Base-by-base conservation (phyloP, 2,329 filamentous ascomycete species). In the Penicillium sp. region DNA sequence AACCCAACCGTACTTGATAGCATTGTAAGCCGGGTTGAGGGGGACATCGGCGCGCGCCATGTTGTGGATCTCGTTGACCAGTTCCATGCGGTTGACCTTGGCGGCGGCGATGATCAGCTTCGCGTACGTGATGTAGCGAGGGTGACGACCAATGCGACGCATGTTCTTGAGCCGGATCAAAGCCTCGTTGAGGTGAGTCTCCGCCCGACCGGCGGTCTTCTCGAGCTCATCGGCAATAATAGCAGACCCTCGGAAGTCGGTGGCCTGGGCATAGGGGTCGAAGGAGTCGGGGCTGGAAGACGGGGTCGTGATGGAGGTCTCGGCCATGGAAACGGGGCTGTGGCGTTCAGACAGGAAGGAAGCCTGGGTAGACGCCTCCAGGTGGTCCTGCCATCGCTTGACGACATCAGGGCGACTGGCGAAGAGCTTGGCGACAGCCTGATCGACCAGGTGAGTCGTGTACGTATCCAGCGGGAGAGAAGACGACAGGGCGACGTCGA, bases 71-170 rank as follows among this genome's bases (percentile, higher is more conserved):
- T 97, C 91, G 58, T 91, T 84, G 65, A 90, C 91, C 43, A 95
- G 74, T 46, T 88, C 87, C 73, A 90, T 83, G 66, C 92, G 90
- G 65, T 88, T 83, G 58, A 91, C 87, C 66, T 92, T 90, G 48
- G 92, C 90, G 58, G 92, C 92, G 52, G 90, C 89, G 43, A 88
- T 86, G 65, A 99, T 96, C 60, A 99, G 80, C 80, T 96, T 97
- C 44, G 92, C 91, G 64, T 97, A 96, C 1, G 92, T 96, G 71
- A 96, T 94, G 76, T 97, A 97, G 54, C 92, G 86, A 46, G 92
- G 91, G 69, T 96, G 91, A 67, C 91, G 87, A 57, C 92, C 92
- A 66, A 89, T 84, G 53, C 92, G 90, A 58, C 94, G 91, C 78
- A 96, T 96, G 75, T 95, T 96, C 69, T 87, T 89, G 74, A 97